Evolutionary conservation across 768 basidiomycete genomes (phyloP).

Genomic region (Pisolithus tinctorius): DNA sequence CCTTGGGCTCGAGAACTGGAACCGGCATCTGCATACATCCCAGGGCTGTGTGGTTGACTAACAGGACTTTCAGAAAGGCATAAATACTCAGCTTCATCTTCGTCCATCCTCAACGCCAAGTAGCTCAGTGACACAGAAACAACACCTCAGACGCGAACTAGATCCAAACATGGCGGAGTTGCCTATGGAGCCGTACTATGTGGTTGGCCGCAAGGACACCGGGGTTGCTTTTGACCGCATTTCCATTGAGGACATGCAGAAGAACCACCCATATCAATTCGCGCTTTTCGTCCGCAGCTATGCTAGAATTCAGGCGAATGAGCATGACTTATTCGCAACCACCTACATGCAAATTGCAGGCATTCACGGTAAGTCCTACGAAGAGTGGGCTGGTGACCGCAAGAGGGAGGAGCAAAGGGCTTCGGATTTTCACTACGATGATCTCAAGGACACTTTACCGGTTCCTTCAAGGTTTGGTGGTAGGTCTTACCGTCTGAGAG

Average conservation of each 20-base stretch:
- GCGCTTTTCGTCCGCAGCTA: conserved; percentile 21
- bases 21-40: no score
- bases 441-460: conserved; percentile 21
- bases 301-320: conserved; percentile 7
- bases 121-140: no score
- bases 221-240: conserved; percentile 16
- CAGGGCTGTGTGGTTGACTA: no score
- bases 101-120: no score
- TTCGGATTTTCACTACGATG: conserved; percentile 12
- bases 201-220: conserved; percentile 14
- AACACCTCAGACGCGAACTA: no score
- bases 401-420: conserved; percentile 7
- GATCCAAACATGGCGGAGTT: no score
- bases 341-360: conserved; percentile 19
- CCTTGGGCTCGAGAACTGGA: no score
- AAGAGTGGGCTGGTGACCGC: conserved; percentile 19
- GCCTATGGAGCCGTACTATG: conserved; percentile 10
- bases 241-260: conserved; percentile 15
- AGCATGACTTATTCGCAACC: conserved; percentile 1
- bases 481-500: background rate
- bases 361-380: conserved; percentile 16
- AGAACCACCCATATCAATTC: conserved; percentile 18
- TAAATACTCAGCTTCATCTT: no score
- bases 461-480: conserved; percentile 23
- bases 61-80: no score